Conservation (phyloP, 2,329 filamentous ascomycete genomes). For the Cucurbitaria berberidis region DNA sequence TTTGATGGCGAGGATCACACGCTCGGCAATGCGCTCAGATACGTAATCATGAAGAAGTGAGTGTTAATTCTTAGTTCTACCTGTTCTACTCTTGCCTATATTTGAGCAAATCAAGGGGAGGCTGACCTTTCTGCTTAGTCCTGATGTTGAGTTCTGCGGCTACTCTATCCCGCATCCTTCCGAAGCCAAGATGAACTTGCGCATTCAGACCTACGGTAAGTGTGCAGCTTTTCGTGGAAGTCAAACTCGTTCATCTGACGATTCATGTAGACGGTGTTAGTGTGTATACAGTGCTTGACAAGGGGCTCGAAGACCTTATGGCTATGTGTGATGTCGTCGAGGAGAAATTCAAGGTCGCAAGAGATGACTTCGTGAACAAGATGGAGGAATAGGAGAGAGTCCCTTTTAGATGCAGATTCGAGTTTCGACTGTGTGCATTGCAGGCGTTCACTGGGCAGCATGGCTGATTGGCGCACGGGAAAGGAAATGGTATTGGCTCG, state of each 20-base stretch:
- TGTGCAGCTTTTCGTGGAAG: neutral
- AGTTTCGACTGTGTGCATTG: slow-evolving; percentile 29
- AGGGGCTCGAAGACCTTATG: slow-evolving; percentile 86
- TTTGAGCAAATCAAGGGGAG: too few species aligned
- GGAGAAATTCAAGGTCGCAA: slow-evolving; percentile 80
- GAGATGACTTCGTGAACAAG: slow-evolving; percentile 63
- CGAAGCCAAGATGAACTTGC: slow-evolving; percentile 93
- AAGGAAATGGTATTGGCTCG: slow-evolving; percentile 46
- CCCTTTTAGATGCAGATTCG: neutral
- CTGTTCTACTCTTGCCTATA: neutral
- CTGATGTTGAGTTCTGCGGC: slow-evolving; percentile 95
- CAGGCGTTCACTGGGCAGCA: slow-evolving; percentile 39
- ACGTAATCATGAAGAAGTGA: slow-evolving; percentile 99
- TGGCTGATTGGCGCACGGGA: slow-evolving; percentile 33
- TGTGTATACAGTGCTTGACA: slow-evolving; percentile 85
- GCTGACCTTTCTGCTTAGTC: slow-evolving; percentile 60
- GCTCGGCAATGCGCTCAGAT: slow-evolving; percentile 89
- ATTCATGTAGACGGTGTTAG: slow-evolving; percentile 71
- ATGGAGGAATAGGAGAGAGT: slow-evolving; percentile 31
- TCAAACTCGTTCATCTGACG: slow-evolving; percentile 5
- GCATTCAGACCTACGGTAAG: slow-evolving; percentile 94
- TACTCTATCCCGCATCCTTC: slow-evolving; percentile 98
- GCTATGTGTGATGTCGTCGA: slow-evolving; percentile 91
- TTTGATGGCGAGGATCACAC: slow-evolving; percentile 95
- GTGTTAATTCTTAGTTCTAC: slow-evolving; percentile 34